Evolutionary conservation across 345 rosid species (phyloP).

Genomic region (Hypericum perforatum): DNA sequence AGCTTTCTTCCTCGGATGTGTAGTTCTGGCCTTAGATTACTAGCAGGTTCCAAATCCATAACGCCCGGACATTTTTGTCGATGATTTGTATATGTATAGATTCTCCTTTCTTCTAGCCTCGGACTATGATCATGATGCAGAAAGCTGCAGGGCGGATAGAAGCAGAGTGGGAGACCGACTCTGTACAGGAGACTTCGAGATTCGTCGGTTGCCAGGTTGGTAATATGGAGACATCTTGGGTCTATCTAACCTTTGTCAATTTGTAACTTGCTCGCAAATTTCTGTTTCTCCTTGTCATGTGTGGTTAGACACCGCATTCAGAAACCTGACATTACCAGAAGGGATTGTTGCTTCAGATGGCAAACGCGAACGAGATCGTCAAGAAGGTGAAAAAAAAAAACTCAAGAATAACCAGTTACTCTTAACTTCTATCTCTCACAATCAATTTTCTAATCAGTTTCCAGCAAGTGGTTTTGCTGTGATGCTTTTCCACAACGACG

Average conservation of each 20-base stretch:
- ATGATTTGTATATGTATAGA: neutral
- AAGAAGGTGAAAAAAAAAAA: slow-evolving; percentile 48
- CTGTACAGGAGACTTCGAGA: too few relatives aligned
- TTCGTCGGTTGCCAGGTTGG: too few relatives aligned
- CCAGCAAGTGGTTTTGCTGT: slow-evolving; percentile 40
- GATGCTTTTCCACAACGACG: slow-evolving; percentile 84
- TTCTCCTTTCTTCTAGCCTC: slow-evolving; percentile 15
- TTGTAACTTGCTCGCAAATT: neutral
- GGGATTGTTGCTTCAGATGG: slow-evolving; percentile 61
- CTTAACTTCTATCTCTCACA: neutral
- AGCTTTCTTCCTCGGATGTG: slow-evolving; percentile 39
- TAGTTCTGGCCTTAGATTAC: slow-evolving; percentile 29
- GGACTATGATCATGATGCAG: too few relatives aligned
- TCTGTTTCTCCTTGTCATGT: slow-evolving; percentile 2
- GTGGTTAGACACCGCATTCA: slow-evolving; percentile 27
- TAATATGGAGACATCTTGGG: too few relatives aligned
- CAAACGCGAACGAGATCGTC: slow-evolving; percentile 55
- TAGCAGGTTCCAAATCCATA: slow-evolving; percentile 25
- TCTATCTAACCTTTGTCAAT: neutral
- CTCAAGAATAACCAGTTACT: neutral
- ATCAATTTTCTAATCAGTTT: slow-evolving; percentile 34
- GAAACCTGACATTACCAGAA: slow-evolving; percentile 47
- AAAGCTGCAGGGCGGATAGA: too few relatives aligned
- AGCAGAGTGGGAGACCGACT: too few relatives aligned
- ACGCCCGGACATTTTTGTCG: neutral